These are phyloP conservation scores for Rhizoclosmatium sp. DNA, from an alignment of 192 early-diverging fungal genomes.

Conservation along the genomic window DNA sequence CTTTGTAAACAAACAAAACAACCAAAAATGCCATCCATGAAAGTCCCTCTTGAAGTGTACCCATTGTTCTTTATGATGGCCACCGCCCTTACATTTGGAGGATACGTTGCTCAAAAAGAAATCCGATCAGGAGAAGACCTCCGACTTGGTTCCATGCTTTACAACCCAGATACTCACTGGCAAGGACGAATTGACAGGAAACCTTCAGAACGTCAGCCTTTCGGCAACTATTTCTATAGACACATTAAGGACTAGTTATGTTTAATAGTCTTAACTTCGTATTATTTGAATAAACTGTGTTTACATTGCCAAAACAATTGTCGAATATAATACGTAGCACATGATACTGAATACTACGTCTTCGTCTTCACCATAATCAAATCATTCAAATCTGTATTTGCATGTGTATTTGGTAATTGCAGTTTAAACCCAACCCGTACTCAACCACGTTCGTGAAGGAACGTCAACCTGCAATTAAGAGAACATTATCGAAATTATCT, in stretches of 20 bases:
- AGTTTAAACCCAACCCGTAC: too few species aligned
- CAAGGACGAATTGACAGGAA: neutral
- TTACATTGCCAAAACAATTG: too few species aligned
- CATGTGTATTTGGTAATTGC: too few species aligned
- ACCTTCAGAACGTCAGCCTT: neutral
- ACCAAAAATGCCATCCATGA: conserved; percentile 25
- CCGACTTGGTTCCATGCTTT: neutral
- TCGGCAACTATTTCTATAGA: conserved; percentile 16
- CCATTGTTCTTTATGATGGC: conserved; percentile 23
- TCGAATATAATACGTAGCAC: too few species aligned
- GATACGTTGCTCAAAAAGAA: conserved; percentile 22
- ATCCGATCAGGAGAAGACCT: conserved; percentile 5
- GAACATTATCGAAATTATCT: too few species aligned
- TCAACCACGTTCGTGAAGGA: too few species aligned
- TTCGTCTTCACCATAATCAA: too few species aligned
- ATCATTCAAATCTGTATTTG: too few species aligned
- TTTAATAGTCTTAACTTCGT: neutral
- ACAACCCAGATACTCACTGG: conserved; percentile 17
- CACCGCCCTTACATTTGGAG: conserved; percentile 16
- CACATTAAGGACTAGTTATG: conserved; percentile 14
- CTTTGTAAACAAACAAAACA: neutral
- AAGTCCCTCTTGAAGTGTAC: conserved; percentile 21
- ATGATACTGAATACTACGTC: too few species aligned
- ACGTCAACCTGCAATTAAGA: too few species aligned
- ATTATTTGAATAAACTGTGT: neutral